These are phyloP conservation scores for Pseudogymnoascus sp. DNA, from an alignment of 2,329 filamentous ascomycete genomes.

Conservation along the genomic window DNA sequence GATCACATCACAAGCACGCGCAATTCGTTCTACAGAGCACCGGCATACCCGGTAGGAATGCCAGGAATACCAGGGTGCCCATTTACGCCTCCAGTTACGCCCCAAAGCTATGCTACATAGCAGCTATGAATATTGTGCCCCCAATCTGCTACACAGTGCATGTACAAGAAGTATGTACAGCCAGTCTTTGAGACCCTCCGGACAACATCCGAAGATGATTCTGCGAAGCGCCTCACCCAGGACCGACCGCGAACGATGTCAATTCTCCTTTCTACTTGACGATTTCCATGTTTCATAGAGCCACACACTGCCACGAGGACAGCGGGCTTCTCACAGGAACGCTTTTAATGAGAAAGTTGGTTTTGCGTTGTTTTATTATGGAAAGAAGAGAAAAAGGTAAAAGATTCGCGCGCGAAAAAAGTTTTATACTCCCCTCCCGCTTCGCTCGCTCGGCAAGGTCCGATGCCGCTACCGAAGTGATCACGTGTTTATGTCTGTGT, in stretches of 20 bases:
- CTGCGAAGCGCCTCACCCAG: slow-evolving; percentile 27
- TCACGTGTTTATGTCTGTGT: not conserved
- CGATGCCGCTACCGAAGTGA: not conserved
- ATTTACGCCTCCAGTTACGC: too few relatives aligned
- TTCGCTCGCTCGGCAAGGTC: slow-evolving; percentile 2
- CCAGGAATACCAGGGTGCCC: not conserved
- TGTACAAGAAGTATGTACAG: slow-evolving; percentile 23
- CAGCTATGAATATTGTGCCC: not conserved
- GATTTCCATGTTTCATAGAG: slow-evolving; percentile 28
- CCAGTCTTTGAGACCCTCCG: slow-evolving; percentile 28
- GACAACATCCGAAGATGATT: slow-evolving; percentile 15
- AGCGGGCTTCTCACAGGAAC: slow-evolving; percentile 27
- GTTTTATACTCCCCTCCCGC: slow-evolving; percentile 6
- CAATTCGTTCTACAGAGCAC: not conserved
- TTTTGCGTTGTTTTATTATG: slow-evolving; percentile 17
- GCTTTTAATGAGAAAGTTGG: slow-evolving; percentile 26
- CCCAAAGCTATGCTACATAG: not conserved
- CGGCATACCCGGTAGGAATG: not conserved
- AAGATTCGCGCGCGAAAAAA: not conserved
- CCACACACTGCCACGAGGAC: slow-evolving; percentile 25
- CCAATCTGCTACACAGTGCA: slow-evolving; percentile 17
- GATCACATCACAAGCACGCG: not conserved
- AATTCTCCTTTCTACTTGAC: slow-evolving; percentile 28
- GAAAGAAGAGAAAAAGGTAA: slow-evolving; percentile 13
- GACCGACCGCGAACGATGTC: slow-evolving; percentile 19